Base-by-base conservation (phyloP, 2,329 filamentous ascomycete species). In the Aspergillus bombycis region DNA sequence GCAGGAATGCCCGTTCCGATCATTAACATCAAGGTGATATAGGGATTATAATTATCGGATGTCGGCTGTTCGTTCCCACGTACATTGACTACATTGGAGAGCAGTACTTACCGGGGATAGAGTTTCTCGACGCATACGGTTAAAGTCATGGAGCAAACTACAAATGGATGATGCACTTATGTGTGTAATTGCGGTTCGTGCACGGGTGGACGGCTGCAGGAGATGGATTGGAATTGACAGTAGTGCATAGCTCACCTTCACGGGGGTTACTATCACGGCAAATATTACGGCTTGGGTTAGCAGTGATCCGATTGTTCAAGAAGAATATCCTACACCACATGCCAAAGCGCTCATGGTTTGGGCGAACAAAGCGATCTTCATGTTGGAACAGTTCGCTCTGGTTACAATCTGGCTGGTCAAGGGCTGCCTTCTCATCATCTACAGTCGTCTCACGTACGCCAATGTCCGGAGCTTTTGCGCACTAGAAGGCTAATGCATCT, bases 351-450 rank as follows among this genome's bases (percentile, higher is more conserved):
- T 54, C 30, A 28, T 34, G 9, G 19, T 21, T 2, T 58, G 41
- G 56, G 56, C 41, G n/a, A 58, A 46, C 56, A 58, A 58, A 23
- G 34, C 46, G 56, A 16, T 36, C 26, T 58, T 58, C 23, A 8
- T 26, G n/a, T n/a, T 58, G 7, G 56, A 58, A 26, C 56, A 58
- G 26, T 34, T 46, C 43, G 30, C 56, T 16, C 8, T 58, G 14
- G n/a, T 43, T 32, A 45, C 56, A 2, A 23, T 58, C 23, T 58
- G 56, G 56, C 56, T 58, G 28, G 56, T 58, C 38, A 58, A 58
- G 19, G 11, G 56, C 38, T 58, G 56, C 26, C 43, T 58, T 30
- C n/a, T 58, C 7, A 30, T 58, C 26, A 34, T 58, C n/a, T 58
- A 58, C 10, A 48, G 16, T n/a, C 56, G 56, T 6, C 19, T 58